These are phyloP conservation scores for Lepidium sativum DNA, from an alignment of 345 rosid species.

Conservation along the genomic window DNA sequence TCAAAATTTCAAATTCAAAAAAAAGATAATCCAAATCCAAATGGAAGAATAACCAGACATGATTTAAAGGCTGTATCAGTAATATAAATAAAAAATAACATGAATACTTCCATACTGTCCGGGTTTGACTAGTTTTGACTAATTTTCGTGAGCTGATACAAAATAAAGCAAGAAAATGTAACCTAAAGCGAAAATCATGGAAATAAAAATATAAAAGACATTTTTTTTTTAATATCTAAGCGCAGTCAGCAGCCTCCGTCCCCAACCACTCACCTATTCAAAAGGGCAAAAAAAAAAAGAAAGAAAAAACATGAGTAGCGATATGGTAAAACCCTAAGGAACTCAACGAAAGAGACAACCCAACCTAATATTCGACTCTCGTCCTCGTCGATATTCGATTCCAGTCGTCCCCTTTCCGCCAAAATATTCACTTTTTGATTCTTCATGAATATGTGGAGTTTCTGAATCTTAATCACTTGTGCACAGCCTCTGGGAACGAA, in stretches of 20 bases:
- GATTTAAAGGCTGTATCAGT: too few relatives aligned
- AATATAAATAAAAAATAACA: too few relatives aligned
- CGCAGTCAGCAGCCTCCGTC: conserved; percentile 10
- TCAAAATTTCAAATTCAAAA: too few relatives aligned
- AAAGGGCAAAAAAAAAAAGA: neutral
- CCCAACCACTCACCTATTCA: conserved; percentile 14
- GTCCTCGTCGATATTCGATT: neutral
- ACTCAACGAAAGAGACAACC: conserved; percentile 9
- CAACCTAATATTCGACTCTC: neutral
- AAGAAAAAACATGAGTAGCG: neutral
- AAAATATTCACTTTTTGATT: neutral
- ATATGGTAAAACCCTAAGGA: conserved; percentile 15
- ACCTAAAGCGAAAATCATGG: neutral
- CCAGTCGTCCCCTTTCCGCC: neutral
- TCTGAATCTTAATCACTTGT: neutral
- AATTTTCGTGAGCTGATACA: too few relatives aligned
- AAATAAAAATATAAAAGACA: neutral
- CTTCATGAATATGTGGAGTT: neutral
- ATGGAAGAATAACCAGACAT: too few relatives aligned
- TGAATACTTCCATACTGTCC: too few relatives aligned
- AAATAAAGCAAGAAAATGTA: too few relatives aligned
- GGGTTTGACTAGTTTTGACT: too few relatives aligned
- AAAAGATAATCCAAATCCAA: too few relatives aligned
- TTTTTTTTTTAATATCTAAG: neutral
- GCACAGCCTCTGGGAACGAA: neutral